Evolutionary conservation across 306 rosid genomes (phyloP).

Genomic region (Cicer arietinum): DNA sequence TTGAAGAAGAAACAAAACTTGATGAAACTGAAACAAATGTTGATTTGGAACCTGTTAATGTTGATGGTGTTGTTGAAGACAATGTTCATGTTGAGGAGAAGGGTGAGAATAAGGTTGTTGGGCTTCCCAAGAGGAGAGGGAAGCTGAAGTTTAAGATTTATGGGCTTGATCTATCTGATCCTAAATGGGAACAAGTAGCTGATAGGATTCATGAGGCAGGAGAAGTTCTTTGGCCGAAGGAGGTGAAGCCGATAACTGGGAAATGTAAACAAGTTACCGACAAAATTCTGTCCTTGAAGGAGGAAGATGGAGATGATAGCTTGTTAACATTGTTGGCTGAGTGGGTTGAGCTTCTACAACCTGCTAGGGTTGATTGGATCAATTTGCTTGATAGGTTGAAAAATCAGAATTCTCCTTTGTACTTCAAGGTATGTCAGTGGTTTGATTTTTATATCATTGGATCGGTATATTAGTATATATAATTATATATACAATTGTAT

Average conservation of each 20-base stretch:
- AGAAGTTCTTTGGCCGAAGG: conserved; percentile 68
- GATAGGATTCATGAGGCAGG: conserved; percentile 74
- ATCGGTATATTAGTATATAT: not conserved
- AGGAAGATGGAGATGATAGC: conserved; percentile 51
- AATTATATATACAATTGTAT: not conserved
- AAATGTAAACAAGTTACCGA: conserved; percentile 68
- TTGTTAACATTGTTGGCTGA: conserved; percentile 67
- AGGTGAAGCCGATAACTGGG: conserved; percentile 70
- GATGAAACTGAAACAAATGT: conserved; percentile 8
- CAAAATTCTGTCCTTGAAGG: conserved; percentile 58
- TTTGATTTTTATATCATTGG: conserved; percentile 15
- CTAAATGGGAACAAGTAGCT: conserved; percentile 82
- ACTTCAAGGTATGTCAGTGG: conserved; percentile 67
- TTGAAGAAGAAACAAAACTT: conserved; percentile 6
- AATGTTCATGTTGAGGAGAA: conserved; percentile 37
- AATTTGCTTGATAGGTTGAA: conserved; percentile 72
- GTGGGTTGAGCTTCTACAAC: conserved; percentile 80
- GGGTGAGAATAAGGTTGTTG: conserved; percentile 46
- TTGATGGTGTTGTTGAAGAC: conserved; percentile 10
- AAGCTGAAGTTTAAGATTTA: conserved; percentile 75
- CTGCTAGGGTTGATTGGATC: conserved; percentile 78
- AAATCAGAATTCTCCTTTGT: conserved; percentile 53
- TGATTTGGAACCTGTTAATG: conserved; percentile 18
- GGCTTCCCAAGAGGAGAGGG: conserved; percentile 87
- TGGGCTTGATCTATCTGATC: conserved; percentile 85